Conservation (phyloP, 257 asterid genomes). For the Salvia hispanica region DNA sequence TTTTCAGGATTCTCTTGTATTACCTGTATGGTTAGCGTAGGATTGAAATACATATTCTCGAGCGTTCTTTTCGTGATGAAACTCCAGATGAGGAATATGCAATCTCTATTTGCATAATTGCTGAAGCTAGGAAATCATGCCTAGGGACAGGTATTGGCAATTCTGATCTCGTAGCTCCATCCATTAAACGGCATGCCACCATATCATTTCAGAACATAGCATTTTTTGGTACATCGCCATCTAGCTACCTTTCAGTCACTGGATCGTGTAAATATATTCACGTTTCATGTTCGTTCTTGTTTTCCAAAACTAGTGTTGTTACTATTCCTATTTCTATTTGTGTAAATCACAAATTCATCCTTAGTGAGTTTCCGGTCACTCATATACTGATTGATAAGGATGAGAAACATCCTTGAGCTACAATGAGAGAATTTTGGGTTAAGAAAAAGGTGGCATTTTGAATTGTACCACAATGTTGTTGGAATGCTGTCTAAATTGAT, state of each 20-base stretch:
- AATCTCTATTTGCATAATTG: background rate
- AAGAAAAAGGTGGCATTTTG: background rate
- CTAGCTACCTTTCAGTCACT: background rate
- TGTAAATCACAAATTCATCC: no score
- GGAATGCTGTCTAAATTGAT: constrained; percentile 23
- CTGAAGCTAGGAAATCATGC: constrained; percentile 6
- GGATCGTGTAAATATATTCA: constrained; percentile 27
- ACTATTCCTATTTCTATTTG: background rate
- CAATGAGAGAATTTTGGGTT: background rate
- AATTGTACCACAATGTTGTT: no score
- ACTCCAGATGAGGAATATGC: constrained; percentile 18
- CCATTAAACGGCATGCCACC: constrained; percentile 4
- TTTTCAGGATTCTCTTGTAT: constrained; percentile 75
- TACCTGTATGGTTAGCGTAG: constrained; percentile 53
- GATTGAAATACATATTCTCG: constrained; percentile 13
- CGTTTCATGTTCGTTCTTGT: background rate
- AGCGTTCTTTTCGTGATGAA: constrained; percentile 24
- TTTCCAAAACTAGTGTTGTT: background rate
- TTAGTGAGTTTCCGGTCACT: no score
- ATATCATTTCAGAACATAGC: background rate
- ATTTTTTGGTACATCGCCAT: background rate
- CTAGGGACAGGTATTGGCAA: constrained; percentile 17
- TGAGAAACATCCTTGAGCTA: no score
- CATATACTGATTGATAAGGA: no score
- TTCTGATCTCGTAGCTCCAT: background rate